Base-by-base conservation (phyloP, 306 rosid genomes). In the Dalbergia cultrata region DNA sequence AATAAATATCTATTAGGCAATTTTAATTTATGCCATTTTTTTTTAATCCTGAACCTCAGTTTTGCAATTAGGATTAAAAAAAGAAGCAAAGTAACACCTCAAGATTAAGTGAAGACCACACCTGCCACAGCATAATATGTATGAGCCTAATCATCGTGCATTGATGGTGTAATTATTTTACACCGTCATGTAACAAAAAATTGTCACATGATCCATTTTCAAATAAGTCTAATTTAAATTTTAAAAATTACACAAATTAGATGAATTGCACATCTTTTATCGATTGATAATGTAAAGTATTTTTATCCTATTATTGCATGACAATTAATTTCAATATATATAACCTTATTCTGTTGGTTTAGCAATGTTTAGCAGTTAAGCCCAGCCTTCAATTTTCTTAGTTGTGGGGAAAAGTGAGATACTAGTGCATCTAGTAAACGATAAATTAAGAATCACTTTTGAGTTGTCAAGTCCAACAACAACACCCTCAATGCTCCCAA, bases 391-490 rank as follows among this genome's bases (percentile, higher is more conserved):
- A 31, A 7, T 56, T 62, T 44, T 50, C 65, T 82, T 78, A 78
- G 77, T 54, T 19, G 41, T 17, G 13, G 49, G 10, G 45, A 21
- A 7, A 56, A 31, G 52, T 6, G 37, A 43, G 47, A 22, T 44
- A 72, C 1, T 26, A 3, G 65, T 44, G 72, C 17, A 58, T 26
- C 13, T 26, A 22, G 4, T 35, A 87, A 70, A 86, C 87, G 92
- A 92, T 91, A 85, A 81, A 31, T 61, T 69, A 17, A 39, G 50
- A 41, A 70, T 66, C 61, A 54, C 88, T 90, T 88, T 86, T 45
- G 91, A 86, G 94, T 80, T 87, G 93, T 90, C 88, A 76, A 67
- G 86, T 84, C 87, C 88, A 88, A 86, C 82, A 53, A 83, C 50
- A 61, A 67, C 79, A 43, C 74, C 44, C n/a, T 16, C 49, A 53